Percentiles rank a stretch among this genome's conserved stretches.
These are phyloP conservation scores for Talaromyces sp. DNA, from an alignment of 2,329 filamentous ascomycete genomes.

Conservation along the genomic window DNA sequence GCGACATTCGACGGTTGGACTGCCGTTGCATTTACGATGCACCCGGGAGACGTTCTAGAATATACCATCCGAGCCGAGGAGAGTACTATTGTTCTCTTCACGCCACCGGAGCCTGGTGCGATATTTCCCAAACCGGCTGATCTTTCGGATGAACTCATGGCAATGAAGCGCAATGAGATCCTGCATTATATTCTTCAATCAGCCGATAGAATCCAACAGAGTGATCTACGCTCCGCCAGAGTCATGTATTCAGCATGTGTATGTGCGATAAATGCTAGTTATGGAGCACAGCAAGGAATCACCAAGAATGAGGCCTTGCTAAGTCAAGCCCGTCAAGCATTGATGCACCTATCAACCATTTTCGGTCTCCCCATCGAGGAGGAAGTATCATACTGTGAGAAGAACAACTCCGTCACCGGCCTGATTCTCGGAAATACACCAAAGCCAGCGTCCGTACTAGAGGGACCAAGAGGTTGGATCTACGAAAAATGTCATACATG, in stretches of 20 bases:
- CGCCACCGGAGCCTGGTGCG: slow-evolving; percentile 21
- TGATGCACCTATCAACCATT: slow-evolving; percentile 23
- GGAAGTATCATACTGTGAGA: slow-evolving; percentile 31
- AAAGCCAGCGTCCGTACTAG: slow-evolving; percentile 26
- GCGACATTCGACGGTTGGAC: slow-evolving; percentile 47
- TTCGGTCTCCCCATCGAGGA: slow-evolving; percentile 24
- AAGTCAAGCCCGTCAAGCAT: slow-evolving; percentile 23
- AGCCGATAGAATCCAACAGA: slow-evolving; percentile 18
- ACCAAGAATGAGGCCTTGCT: slow-evolving; percentile 20
- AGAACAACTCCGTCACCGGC: neutral
- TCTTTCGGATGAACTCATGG: slow-evolving; percentile 20
- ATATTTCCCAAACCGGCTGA: slow-evolving; percentile 20
- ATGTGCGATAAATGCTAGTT: slow-evolving; percentile 32
- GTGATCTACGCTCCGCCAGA: slow-evolving; percentile 27
- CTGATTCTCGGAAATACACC: slow-evolving; percentile 21
- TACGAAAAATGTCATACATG: slow-evolving; percentile 55
- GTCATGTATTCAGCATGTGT: slow-evolving; percentile 37
- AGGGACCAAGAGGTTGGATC: slow-evolving; percentile 25
- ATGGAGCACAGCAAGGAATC: slow-evolving; percentile 18
- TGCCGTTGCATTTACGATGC: slow-evolving; percentile 50
- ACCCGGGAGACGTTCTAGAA: slow-evolving; percentile 57
- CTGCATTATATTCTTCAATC: slow-evolving; percentile 30
- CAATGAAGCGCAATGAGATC: slow-evolving; percentile 24
- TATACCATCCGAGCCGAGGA: slow-evolving; percentile 51
- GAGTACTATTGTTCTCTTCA: slow-evolving; percentile 39